Base-by-base conservation (phyloP, 2,329 filamentous ascomycete genomes). In the Alternaria brassicae region DNA sequence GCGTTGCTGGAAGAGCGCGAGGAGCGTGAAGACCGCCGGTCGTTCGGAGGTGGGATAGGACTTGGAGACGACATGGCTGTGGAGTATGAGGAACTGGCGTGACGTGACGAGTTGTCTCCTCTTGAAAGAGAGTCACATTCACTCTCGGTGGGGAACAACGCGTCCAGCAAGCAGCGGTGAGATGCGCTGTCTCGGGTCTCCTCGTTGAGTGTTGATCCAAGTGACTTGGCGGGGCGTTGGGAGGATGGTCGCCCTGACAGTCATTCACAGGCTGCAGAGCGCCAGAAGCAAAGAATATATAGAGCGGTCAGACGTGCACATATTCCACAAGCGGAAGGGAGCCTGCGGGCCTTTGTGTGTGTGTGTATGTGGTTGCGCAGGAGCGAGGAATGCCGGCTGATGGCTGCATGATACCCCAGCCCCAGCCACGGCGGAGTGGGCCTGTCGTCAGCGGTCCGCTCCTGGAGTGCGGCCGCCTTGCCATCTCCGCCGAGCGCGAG, bases 31-130 rank as follows among this genome's bases (percentile, higher is more conserved):
- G 66, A 73, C 19, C 75, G 74, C 36, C 75, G 63, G 69, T 73
- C 70, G 66, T 76, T 72, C 41, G 75, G 73, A 55, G 72, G 71
- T 32, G 74, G 73, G 58, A 77, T 76, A 52, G 75, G 73, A 57
- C 71, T 70, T 42, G 72, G 73, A 39, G 74, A 73, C 52, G 75
- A 73, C 75, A 78, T 78, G 68, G 57, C 45, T 47, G 49, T 10
- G 42, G 53, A 36, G 52, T 13, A 7, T 25, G 37, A 9, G 32
- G 32, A 41, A 17, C 21, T 9, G n/a, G n/a, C n/a, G n/a, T 34
- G 28, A 19, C 19, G 50, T 17, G 19, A 12, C 40, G 19, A 21
- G 21, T 6, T 27, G 15, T 40, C 12, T 17, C 40, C 41, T 32
- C 15, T 36, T 6, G 8, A 21, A 34, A 40, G 32, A 40, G 44